phyloP scores from a whole-genome alignment of 805 yeast genomes.

The Kuraishia hungarica region DNA sequence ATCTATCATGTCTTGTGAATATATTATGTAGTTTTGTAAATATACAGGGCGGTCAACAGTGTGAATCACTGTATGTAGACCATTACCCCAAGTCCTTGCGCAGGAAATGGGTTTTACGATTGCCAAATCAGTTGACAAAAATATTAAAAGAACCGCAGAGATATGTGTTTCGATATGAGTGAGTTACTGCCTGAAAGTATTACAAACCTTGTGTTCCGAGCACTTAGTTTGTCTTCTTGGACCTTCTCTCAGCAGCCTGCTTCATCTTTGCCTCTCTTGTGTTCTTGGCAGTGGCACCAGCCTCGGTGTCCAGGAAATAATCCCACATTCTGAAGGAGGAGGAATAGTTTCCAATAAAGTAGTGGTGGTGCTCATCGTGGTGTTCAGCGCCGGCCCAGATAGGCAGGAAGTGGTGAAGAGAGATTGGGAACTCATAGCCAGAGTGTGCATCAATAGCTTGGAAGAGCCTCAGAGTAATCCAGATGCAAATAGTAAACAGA shows the following conservation, averaged over 20 bases:
- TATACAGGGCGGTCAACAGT: neutral
- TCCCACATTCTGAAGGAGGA: conserved; percentile 97
- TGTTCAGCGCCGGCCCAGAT: conserved; percentile 99
- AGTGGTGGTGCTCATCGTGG: conserved; percentile 95
- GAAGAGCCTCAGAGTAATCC: conserved; percentile 83
- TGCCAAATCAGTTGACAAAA: too few relatives aligned
- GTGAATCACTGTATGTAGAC: neutral
- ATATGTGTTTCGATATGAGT: too few relatives aligned
- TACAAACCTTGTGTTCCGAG: neutral
- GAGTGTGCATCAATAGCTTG: conserved; percentile 98
- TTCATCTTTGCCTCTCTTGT: conserved; percentile 63
- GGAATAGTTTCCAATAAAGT: conserved; percentile 92
- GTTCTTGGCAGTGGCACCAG: conserved; percentile 72
- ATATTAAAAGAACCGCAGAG: neutral
- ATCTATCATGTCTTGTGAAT: neutral
- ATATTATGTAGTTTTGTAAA: neutral
- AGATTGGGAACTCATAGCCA: conserved; percentile 97
- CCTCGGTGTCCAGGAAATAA: conserved; percentile 77
- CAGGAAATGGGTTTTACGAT: too few relatives aligned
- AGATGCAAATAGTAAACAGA: conserved; percentile 76
- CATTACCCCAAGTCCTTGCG: too few relatives aligned
- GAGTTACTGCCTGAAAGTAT: neutral
- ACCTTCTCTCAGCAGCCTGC: conserved; percentile 40
- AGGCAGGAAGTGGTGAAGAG: conserved; percentile 84
- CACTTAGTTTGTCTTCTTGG: conserved; percentile 16